Evolutionary conservation across 352 stramenopile genomes (phyloP).

Genomic region (Phytopythium litorale): DNA sequence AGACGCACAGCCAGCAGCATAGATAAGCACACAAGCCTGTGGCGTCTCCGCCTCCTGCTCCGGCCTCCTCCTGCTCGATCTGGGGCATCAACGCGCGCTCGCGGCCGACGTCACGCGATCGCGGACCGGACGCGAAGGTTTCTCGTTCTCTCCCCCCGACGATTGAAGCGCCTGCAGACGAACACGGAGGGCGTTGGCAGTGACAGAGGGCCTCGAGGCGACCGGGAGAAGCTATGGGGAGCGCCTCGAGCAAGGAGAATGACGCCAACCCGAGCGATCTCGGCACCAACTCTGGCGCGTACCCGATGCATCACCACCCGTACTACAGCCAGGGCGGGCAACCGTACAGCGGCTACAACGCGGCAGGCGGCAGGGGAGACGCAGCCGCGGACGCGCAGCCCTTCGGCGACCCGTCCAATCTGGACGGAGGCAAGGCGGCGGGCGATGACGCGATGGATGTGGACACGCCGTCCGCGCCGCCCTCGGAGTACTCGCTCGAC

Average conservation of each 20-base stretch:
- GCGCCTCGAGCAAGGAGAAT: constrained; percentile 79
- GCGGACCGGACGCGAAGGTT: background rate
- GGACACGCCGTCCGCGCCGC: constrained; percentile 33
- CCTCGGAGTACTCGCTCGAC: constrained; percentile 26
- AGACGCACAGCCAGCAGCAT: constrained; percentile 1
- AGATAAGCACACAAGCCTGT: constrained; percentile 3
- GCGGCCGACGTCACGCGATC: constrained; percentile 1
- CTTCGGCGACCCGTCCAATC: background rate
- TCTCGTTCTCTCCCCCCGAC: background rate
- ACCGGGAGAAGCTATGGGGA: constrained; percentile 45
- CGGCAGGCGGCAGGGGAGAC: constrained; percentile 4
- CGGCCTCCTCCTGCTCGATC: background rate
- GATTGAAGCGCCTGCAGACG: constrained; percentile 1
- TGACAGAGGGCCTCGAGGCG: background rate
- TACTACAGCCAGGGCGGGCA: constrained; percentile 41
- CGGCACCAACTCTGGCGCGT: constrained; percentile 56
- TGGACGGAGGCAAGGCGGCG: constrained; percentile 1
- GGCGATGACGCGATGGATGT: constrained; percentile 64
- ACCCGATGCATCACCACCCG: constrained; percentile 65
- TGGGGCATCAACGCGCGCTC: background rate
- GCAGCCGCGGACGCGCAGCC: constrained; percentile 4
- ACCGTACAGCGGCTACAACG: constrained; percentile 8
- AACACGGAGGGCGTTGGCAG: background rate
- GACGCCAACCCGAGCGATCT: constrained; percentile 78
- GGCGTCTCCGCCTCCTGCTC: background rate